Percentiles rank a stretch among this genome's conserved stretches.
phyloP scores from a whole-genome alignment of 495 filamentous ascomycete genomes.

The Trichoderma virens region DNA sequence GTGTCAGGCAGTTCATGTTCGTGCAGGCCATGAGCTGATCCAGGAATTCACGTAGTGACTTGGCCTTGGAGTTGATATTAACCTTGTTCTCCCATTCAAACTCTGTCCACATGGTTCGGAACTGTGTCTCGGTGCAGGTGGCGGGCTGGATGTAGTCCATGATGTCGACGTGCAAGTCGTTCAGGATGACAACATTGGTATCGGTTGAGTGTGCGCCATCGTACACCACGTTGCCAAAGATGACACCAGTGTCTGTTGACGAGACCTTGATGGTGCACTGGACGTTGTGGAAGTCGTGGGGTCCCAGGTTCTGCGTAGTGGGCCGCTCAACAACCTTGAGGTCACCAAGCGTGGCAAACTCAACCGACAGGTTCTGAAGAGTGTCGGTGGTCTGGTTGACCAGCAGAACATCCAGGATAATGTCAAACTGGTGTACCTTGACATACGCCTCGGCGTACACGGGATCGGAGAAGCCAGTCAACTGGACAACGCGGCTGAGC shows the following conservation, averaged over 20 bases:
- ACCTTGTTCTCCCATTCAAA: conserved; percentile 99
- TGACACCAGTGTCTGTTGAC: conserved; percentile 96
- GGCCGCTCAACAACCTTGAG: conserved; percentile 97
- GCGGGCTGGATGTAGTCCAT: conserved; percentile 99
- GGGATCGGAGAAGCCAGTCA: conserved; percentile 97
- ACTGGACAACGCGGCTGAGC: conserved; percentile 89
- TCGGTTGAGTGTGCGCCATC: conserved; percentile 93
- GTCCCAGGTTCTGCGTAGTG: conserved; percentile 87
- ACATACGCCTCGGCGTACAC: conserved; percentile 99
- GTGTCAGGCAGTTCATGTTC: conserved; percentile 97
- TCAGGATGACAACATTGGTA: conserved; percentile 94
- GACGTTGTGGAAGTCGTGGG: conserved; percentile 94
- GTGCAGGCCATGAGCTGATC: conserved; percentile 94
- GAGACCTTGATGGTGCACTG: conserved; percentile 99
- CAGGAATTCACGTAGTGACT: conserved; percentile 85
- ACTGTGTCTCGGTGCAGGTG: conserved; percentile 93
- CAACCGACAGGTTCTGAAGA: conserved; percentile 91
- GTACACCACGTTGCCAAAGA: conserved; percentile 98
- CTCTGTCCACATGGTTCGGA: conserved; percentile 99
- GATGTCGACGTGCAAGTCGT: conserved; percentile 98
- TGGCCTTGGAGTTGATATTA: conserved; percentile 96
- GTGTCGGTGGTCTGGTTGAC: conserved; percentile 98
- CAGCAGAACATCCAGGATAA: conserved; percentile 90
- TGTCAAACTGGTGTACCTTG: conserved; percentile 98
- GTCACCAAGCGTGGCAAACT: conserved; percentile 96